Base-by-base conservation (phyloP, 139 green algal genomes). In the Micractinium conductrix region DNA sequence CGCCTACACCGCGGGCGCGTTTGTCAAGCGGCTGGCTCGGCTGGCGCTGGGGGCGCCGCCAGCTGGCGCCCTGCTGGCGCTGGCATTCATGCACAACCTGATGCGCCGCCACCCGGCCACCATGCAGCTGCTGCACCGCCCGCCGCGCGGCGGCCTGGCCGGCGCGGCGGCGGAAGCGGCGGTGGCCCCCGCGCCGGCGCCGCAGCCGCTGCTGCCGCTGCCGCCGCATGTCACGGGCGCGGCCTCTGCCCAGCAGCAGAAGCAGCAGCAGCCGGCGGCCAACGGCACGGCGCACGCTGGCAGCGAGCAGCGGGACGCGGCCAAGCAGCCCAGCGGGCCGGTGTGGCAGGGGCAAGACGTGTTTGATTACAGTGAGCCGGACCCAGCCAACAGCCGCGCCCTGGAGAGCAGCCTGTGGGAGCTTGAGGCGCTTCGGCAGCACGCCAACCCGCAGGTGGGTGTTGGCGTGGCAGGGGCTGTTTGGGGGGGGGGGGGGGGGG, bases 331-430 rank as follows among this genome's bases (percentile, higher is more conserved):
- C n/a, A n/a, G n/a, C n/a, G 53, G 28, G 21, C 71, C 87, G 19
- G 88, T 88, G 22, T 84, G 70, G 37, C 45, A 38, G 80, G 91
- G 88, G 3, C 38, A 74, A 19, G 94, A 97, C 76, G 69, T 84
- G 16, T 98, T 93, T 80, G 80, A 95, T 55, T 69, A 79, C 9
- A 21, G 17, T 0, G 91, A 94, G 85, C 7, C 79, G 6, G 94
- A 98, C 70, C 95, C 95, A 14, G 92, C 91, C 28, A 84, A 92
- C n/a, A 93, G 86, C 83, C 73, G 93, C 1, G 96, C 95, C 1
- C 86, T 98, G 67, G 95, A 98, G 88, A 98, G 94, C 88, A 96
- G 91, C 19, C 87, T 99, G 86, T 99, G 97, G 97, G 97, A 99
- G 92, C 50, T 99, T 28, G 90, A 93, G 42, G 90, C 91, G 2